These are phyloP conservation scores for Gyromitra esculenta DNA, from an alignment of 2,329 filamentous ascomycete species.

Conservation along the genomic window DNA sequence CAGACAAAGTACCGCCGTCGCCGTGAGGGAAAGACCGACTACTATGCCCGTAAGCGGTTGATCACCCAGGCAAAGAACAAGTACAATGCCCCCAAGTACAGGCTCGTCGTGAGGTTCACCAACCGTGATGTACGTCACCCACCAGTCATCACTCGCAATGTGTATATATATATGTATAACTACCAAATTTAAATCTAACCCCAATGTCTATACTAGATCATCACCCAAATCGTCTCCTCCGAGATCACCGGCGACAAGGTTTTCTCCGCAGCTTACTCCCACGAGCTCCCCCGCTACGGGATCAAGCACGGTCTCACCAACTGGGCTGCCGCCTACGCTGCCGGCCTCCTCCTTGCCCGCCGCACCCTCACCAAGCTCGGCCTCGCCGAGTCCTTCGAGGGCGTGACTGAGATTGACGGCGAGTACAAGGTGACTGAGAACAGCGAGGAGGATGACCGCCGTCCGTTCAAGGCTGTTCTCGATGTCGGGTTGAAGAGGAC, in stretches of 20 bases:
- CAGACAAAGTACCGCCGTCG: slow-evolving; percentile 99
- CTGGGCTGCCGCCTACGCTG: slow-evolving; percentile 97
- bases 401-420: slow-evolving; percentile 96
- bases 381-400: slow-evolving; percentile 88
- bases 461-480: slow-evolving; percentile 99
- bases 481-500: slow-evolving; percentile 97
- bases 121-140: slow-evolving; percentile 54
- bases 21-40: slow-evolving; percentile 97
- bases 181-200: neutral
- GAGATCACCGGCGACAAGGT: slow-evolving; percentile 99
- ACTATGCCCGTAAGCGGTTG: slow-evolving; percentile 99
- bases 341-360: slow-evolving; percentile 95
- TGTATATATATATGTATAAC: too few relatives aligned
- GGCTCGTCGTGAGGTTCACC: slow-evolving; percentile 87
- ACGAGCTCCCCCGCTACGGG: slow-evolving; percentile 98
- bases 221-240: slow-evolving; percentile 95
- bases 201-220: slow-evolving; percentile 70
- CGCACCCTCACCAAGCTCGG: slow-evolving; percentile 97
- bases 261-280: slow-evolving; percentile 88
- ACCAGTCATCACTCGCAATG: too few relatives aligned
- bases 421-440: slow-evolving; percentile 97
- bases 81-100: slow-evolving; percentile 99
- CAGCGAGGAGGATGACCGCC: slow-evolving; percentile 89
- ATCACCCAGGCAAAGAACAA: slow-evolving; percentile 99
- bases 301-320: slow-evolving; percentile 99